Percentiles rank a stretch among this genome's conserved stretches.
Conservation (phyloP, 768 basidiomycete species). For the Tephrocybe sp. region DNA sequence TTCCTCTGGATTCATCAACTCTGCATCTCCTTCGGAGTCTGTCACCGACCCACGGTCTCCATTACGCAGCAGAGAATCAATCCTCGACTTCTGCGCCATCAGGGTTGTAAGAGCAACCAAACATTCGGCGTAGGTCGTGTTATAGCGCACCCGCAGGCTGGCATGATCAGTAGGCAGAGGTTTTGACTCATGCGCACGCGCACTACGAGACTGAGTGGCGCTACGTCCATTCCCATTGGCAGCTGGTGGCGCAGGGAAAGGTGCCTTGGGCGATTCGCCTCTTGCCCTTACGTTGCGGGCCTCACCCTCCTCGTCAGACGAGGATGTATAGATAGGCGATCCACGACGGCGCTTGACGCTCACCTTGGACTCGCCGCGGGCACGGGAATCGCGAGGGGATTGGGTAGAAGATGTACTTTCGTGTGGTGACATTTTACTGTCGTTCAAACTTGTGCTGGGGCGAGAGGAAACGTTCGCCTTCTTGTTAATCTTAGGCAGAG, state of each 20-base stretch:
- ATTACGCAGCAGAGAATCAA: constrained; percentile 50
- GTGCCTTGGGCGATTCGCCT: constrained; percentile 6
- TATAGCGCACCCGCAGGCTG: constrained; percentile 53
- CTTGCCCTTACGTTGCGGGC: constrained; percentile 19
- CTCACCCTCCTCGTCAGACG: constrained; percentile 62
- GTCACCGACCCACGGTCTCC: constrained; percentile 34
- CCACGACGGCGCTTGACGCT: constrained; percentile 45
- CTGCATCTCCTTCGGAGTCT: constrained; percentile 56
- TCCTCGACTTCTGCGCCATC: constrained; percentile 47
- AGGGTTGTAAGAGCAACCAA: constrained; percentile 45
- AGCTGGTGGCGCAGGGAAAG: constrained; percentile 28
- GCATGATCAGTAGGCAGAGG: constrained; percentile 49
- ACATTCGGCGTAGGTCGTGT: constrained; percentile 51
- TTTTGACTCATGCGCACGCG: constrained; percentile 28
- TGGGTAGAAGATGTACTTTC: constrained; percentile 20
- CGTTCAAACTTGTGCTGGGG: background rate
- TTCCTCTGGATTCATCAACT: constrained; percentile 55
- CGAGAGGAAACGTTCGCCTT: constrained; percentile 8
- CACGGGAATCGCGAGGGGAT: constrained; percentile 11
- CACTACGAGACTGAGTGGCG: constrained; percentile 20
- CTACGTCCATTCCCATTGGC: constrained; percentile 4
- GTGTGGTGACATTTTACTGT: constrained; percentile 13
- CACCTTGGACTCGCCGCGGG: constrained; percentile 17
- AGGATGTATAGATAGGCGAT: constrained; percentile 67
- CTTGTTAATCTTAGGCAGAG: constrained; percentile 22